A percentile compares a stretch with the other conserved stretches of the same genome.
phyloP scores from a whole-genome alignment of 305 asterid species.

The Fraxinus angustifolia region DNA sequence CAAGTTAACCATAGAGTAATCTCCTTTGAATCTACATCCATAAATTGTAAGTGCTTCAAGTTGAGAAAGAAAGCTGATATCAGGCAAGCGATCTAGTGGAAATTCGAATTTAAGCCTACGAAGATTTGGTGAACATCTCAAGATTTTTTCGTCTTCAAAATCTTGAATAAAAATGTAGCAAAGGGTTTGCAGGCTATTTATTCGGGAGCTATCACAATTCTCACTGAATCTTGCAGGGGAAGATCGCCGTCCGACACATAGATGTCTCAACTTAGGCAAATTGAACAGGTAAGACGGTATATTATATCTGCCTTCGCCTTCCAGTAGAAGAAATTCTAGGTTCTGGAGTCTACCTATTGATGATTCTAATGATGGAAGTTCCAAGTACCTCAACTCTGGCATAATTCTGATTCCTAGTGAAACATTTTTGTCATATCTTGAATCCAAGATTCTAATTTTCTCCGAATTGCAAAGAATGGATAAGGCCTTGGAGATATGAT shows the following conservation, averaged over 20 bases:
- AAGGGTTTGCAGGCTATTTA: neutral
- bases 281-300: no score
- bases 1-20: no score
- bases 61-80: neutral
- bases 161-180: accelerated
- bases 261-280: neutral
- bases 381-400: neutral
- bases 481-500: neutral
- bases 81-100: neutral
- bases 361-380: neutral
- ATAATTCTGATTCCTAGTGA: no score
- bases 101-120: neutral
- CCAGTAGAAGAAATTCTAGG: neutral
- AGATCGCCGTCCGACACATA: no score
- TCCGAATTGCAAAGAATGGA: neutral
- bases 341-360: neutral
- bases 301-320: no score
- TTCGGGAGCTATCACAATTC: neutral
- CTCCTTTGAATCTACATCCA: neutral
- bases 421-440: accelerated
- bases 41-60: neutral
- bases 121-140: neutral
- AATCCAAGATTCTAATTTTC: neutral
- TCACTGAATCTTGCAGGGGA: neutral
- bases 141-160: neutral